A percentile compares a stretch with the other conserved stretches of the same genome.
These are phyloP conservation scores for Pyrenula aspistea DNA, from an alignment of 495 filamentous ascomycete genomes.

Conservation along the genomic window DNA sequence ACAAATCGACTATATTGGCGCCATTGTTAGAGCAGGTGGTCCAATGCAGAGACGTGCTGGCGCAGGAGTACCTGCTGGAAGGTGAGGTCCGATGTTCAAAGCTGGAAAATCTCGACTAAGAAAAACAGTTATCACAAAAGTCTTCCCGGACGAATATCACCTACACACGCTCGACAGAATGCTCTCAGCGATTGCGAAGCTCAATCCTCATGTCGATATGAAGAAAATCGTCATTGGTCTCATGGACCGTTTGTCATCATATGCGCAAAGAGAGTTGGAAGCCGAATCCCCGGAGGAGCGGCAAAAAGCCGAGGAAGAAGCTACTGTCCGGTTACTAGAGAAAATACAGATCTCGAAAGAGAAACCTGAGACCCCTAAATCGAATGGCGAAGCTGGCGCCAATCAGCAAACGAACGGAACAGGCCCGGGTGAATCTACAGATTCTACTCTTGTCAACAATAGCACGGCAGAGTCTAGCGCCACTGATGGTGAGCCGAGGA, in stretches of 20 bases:
- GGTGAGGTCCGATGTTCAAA: constrained; percentile 24
- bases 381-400: constrained; percentile 17
- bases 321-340: constrained; percentile 61
- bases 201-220: constrained; percentile 92
- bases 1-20: constrained; percentile 80
- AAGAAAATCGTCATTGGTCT: constrained; percentile 97
- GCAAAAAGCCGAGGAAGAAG: constrained; percentile 71
- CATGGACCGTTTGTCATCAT: constrained; percentile 91
- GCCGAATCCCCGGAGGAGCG: constrained; percentile 64
- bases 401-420: constrained; percentile 22
- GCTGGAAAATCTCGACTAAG: constrained; percentile 13
- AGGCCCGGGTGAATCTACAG: constrained; percentile 13
- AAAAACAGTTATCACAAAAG: constrained; percentile 78
- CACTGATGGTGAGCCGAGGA: constrained; percentile 23
- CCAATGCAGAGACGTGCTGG: constrained; percentile 90
- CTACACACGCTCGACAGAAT: constrained; percentile 92
- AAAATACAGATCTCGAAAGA: constrained; percentile 62
- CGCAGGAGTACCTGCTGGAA: constrained; percentile 94
- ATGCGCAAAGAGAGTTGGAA: constrained; percentile 79
- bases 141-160: constrained; percentile 97
- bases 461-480: constrained; percentile 10
- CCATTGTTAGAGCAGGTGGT: constrained; percentile 93
- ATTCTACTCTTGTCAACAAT: constrained; percentile 13
- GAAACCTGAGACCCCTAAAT: constrained; percentile 24
- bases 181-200: constrained; percentile 74